Evolutionary conservation across 2,329 filamentous ascomycete genomes (phyloP), one percentile per base, ranked within the genome.

Genomic region (Ploettnerulaceae sp.): DNA sequence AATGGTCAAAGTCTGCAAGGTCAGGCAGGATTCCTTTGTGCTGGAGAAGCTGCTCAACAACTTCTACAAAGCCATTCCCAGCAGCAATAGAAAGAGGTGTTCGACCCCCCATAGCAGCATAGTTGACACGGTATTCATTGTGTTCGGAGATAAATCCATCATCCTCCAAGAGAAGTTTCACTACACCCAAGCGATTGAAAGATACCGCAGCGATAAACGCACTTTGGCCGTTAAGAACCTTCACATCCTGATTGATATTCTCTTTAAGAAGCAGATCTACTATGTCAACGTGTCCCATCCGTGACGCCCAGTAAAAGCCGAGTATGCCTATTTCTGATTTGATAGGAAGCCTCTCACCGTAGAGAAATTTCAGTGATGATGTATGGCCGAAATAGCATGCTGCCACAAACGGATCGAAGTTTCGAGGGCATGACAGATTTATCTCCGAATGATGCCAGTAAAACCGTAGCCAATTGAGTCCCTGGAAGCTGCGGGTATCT

Each of bases 361-460:
- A n/a, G n/a, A n/a, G n/a, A n/a, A n/a, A n/a, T n/a, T n/a, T n/a
- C n/a, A n/a, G n/a, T n/a, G n/a, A n/a, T n/a, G n/a, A n/a, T n/a
- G n/a, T n/a, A n/a, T n/a, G n/a, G n/a, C 65, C 61, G 49, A 68
- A 67, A 36, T 64, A 64, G 26, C 61, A 57, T 18, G 63, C 63
- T 11, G 64, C 47, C n/a, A 56, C 42, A 7, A 67, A 40, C 1
- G 57, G 45, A 22, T 52, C 45, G 43, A 62, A 60, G 43, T 48
- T 32, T 40, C 44, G 33, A 33, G 57, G 56, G 41, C 49, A 55
- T 36, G 49, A 17, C 52, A 54, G 47, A 50, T 57, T 50, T 17
- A 58, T 56, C 25, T 57, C 51, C 7, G 38, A 44, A 34, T 61
- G 48, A 22, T 51, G 37, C 61, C 58, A 60, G 38, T 57, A 64